Percentiles rank a stretch among this genome's conserved stretches.
Conservation (phyloP, 2,329 filamentous ascomycete species). For the Stagonosporopsis rhizophila region DNA sequence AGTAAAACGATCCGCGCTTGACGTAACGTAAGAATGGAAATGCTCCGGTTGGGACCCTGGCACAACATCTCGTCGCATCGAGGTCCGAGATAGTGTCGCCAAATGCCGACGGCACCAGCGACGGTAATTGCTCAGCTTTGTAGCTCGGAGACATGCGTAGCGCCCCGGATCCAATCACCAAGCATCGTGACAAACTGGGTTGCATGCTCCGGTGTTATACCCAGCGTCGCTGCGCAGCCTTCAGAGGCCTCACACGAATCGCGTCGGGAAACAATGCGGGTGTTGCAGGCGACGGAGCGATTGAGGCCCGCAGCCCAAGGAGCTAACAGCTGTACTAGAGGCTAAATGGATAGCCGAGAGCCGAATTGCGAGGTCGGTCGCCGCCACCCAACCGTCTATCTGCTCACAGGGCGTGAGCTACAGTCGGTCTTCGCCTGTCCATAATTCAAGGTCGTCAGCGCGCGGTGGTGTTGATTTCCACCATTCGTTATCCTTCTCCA, state of each 20-base stretch:
- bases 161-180: not conserved
- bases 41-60: slow-evolving; percentile 6
- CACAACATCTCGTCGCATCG: slow-evolving; percentile 11
- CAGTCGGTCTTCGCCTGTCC: not conserved
- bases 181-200: not conserved
- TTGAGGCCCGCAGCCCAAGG: slow-evolving; percentile 8
- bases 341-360: slow-evolving; percentile 1
- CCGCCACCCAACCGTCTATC: slow-evolving; percentile 6
- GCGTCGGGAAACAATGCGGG: slow-evolving; percentile 5
- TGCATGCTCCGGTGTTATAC: not conserved
- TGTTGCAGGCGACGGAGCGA: slow-evolving; percentile 4
- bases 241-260: slow-evolving; percentile 4
- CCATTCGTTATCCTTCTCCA: too few species aligned
- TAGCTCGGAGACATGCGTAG: not conserved
- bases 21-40: slow-evolving; percentile 6
- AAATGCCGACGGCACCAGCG: not conserved
- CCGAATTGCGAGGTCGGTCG: slow-evolving; percentile 7
- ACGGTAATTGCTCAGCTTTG: not conserved
- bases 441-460: not conserved
- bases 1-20: slow-evolving; percentile 1
- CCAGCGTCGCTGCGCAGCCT: not conserved
- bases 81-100: slow-evolving; percentile 2
- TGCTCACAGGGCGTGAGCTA: not conserved
- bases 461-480: not conserved
- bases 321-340: not conserved